A percentile compares a stretch with the other conserved stretches of the same genome.
These are phyloP conservation scores for Craspedostauros australis DNA, from an alignment of 108 stramenopile species.

Conservation along the genomic window DNA sequence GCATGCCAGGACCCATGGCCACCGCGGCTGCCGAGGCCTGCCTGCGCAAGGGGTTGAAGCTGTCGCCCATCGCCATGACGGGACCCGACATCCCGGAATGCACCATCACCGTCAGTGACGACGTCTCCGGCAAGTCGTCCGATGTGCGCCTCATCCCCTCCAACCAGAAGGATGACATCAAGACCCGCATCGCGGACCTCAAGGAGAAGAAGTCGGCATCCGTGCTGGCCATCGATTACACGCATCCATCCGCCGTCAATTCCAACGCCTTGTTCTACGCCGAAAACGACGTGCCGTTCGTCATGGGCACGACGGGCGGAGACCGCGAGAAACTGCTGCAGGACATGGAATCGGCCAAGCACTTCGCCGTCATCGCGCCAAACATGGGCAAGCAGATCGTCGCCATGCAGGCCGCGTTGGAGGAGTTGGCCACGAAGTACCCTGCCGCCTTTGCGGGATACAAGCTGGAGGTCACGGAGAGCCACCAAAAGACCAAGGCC, in stretches of 20 bases:
- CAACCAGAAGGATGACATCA: conserved; percentile 50
- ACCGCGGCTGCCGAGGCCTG: conserved; percentile 94
- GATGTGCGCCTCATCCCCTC: conserved; percentile 71
- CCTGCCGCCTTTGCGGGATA: conserved; percentile 93
- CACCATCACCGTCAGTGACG: conserved; percentile 65
- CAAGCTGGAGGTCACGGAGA: conserved; percentile 85
- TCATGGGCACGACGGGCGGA: conserved; percentile 95
- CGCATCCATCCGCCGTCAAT: conserved; percentile 95
- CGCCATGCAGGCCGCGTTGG: conserved; percentile 94
- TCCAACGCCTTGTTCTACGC: conserved; percentile 87
- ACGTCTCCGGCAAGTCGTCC: conserved; percentile 50
- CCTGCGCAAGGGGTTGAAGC: conserved; percentile 74
- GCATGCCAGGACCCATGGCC: conserved; percentile 94
- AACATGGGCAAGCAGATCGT: conserved; percentile 99
- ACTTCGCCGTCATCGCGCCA: conserved; percentile 96
- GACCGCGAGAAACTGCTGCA: conserved; percentile 79
- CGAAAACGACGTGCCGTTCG: conserved; percentile 78
- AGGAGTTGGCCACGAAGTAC: conserved; percentile 83
- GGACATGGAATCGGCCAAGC: conserved; percentile 58
- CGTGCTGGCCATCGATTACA: conserved; percentile 94
- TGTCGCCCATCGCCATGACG: conserved; percentile 85
- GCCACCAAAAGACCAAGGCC: conserved; percentile 95
- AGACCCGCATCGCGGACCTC: conserved; percentile 46
- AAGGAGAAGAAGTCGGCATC: conserved; percentile 56
- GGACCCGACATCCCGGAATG: conserved; percentile 72